Conservation (phyloP, 257 asterid genomes). For the Lantana camara region DNA sequence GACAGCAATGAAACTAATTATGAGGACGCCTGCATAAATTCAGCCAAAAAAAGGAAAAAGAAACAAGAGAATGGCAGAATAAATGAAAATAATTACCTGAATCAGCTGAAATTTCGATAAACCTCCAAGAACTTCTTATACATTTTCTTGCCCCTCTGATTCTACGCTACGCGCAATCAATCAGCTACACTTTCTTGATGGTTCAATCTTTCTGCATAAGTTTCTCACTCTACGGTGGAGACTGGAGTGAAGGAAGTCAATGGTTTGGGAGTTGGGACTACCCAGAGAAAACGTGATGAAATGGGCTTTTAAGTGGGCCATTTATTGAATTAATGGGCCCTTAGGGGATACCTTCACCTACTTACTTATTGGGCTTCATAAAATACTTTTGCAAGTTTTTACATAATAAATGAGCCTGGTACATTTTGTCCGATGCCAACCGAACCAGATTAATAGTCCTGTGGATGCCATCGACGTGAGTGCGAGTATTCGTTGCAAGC, state of each 20-base stretch:
- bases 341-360: too few species aligned
- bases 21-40: too few species aligned
- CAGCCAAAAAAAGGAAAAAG: too few species aligned
- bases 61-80: not conserved
- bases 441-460: too few species aligned
- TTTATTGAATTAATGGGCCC: constrained; percentile 6
- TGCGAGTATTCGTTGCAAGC: too few species aligned
- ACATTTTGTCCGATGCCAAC: too few species aligned
- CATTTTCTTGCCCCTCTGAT: not conserved
- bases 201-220: constrained; percentile 4
- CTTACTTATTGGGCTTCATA: constrained; percentile 12
- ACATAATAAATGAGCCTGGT: too few species aligned
- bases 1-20: constrained; percentile 18
- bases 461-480: too few species aligned
- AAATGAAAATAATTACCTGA: constrained; percentile 14
- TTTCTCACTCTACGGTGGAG: not conserved
- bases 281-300: too few species aligned
- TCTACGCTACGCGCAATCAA: not conserved
- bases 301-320: too few species aligned
- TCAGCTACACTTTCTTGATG: not conserved
- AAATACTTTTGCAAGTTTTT: too few species aligned
- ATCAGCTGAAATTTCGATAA: not conserved
- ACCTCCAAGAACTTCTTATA: not conserved
- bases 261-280: not conserved
- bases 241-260: too few species aligned